phyloP scores from a whole-genome alignment of 352 stramenopile genomes.

The Globisporangium spinosum region DNA sequence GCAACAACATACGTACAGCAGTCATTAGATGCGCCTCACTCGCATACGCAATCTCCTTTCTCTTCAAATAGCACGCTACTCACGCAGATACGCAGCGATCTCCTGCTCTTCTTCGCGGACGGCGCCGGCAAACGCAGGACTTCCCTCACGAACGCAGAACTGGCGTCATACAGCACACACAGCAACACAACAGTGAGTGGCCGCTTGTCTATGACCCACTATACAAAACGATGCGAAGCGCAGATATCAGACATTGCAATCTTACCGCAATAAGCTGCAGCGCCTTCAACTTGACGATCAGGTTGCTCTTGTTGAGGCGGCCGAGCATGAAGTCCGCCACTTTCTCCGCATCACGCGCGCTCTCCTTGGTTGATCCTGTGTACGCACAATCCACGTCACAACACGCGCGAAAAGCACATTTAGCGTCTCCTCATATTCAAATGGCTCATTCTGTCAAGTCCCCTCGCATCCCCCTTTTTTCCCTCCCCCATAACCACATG shows the following conservation, averaged over 20 bases:
- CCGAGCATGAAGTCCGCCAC: slow-evolving; percentile 74
- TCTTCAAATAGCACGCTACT: slow-evolving; percentile 20
- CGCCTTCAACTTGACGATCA: slow-evolving; percentile 84
- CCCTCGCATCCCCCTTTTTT: background rate
- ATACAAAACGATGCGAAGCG: too few species aligned
- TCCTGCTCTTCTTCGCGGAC: slow-evolving; percentile 72
- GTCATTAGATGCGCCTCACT: background rate
- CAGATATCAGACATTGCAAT: background rate
- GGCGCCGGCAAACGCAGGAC: slow-evolving; percentile 49
- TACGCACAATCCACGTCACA: background rate
- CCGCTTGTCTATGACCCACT: background rate
- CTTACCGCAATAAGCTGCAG: slow-evolving; percentile 81
- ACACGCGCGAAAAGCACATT: background rate
- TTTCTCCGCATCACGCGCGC: slow-evolving; percentile 69
- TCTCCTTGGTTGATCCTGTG: slow-evolving; percentile 58
- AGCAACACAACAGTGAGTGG: slow-evolving; percentile 1
- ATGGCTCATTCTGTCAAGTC: background rate
- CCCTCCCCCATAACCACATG: background rate
- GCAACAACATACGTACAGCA: background rate
- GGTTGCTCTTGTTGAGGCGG: slow-evolving; percentile 74
- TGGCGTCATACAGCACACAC: slow-evolving; percentile 19
- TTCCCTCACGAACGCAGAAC: slow-evolving; percentile 77
- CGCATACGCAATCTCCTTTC: background rate
- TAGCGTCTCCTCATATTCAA: background rate
- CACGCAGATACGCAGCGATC: slow-evolving; percentile 67